Evolutionary conservation across 768 basidiomycete genomes (phyloP), one percentile per base, ranked within the genome.

Genomic region (Mycena polygramma): DNA sequence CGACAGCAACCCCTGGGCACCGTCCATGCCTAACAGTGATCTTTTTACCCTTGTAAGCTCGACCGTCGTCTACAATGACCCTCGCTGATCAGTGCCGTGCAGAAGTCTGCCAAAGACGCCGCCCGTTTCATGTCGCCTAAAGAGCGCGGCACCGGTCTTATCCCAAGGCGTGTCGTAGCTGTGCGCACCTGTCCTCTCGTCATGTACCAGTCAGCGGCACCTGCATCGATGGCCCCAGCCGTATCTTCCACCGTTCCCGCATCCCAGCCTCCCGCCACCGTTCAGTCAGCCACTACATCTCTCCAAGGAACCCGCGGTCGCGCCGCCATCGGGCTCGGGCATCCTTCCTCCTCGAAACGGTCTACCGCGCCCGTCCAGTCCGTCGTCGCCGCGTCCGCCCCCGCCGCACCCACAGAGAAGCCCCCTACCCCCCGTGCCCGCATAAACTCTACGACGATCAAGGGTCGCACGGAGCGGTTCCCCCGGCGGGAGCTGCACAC

Each of bases 281-380:
- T 30, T 30, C 30, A 30, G 30, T 30, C 30, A 30, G 6, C 2
- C 30, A 30, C 30, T 30, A 30, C 30, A 6, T 30, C 46, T 3
- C 61, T 26, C 22, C 68, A 49, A 7, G 48, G n/a, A 4, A 7
- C 54, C 59, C n/a, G 43, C 51, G 45, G 51, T 51, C 64, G 54
- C 57, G 22, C 46, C 37, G 4, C 66, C 26, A 58, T 69, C 48
- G 68, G 68, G 53, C 61, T 58, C 54, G 68, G 68, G 9, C 68
- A 63, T 39, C 68, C 68, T 22, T 63, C 68, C 13, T 36, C 54
- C 39, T 57, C 68, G 8, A 35, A 54, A 11, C 22, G 55, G 55
- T 30, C 46, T 39, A 26, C 30, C 54, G 7, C 36, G 55, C 57
- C 60, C 26, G 48, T 46, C 57, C 24, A 58, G 41, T 26, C 48